Evolutionary conservation across 1,139 yeast genomes (phyloP).

Genomic region (Debaryomyces udenii): DNA sequence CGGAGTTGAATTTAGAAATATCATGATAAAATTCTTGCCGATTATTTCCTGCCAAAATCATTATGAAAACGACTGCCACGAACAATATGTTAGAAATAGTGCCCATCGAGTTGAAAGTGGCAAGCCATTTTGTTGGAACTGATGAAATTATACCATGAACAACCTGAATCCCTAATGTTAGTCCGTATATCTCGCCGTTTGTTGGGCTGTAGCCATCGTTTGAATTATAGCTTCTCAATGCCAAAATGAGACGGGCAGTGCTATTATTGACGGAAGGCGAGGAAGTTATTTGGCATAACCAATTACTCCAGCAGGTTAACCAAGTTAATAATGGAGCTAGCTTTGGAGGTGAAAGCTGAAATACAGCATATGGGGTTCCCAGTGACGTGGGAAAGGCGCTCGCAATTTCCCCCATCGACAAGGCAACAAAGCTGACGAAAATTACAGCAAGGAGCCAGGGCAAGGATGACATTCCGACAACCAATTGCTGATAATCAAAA

Average conservation of each 20-base stretch:
- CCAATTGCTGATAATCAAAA: constrained; percentile 55
- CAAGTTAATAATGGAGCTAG: constrained; percentile 59
- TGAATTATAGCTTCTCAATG: constrained; percentile 46
- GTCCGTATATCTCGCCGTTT: constrained; percentile 52
- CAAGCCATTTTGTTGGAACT: constrained; percentile 58
- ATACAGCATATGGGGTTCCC: constrained; percentile 53
- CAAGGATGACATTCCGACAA: constrained; percentile 54
- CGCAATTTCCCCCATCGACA: constrained; percentile 50
- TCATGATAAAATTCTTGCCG: constrained; percentile 32
- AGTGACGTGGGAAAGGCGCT: constrained; percentile 51
- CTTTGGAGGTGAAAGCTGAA: constrained; percentile 56
- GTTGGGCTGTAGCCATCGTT: constrained; percentile 41
- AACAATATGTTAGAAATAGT: constrained; percentile 55
- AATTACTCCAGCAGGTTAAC: constrained; percentile 62
- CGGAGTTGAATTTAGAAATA: constrained; percentile 52
- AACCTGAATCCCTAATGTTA: constrained; percentile 55
- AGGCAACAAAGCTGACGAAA: constrained; percentile 54
- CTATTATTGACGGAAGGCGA: constrained; percentile 68
- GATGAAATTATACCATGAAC: constrained; percentile 54
- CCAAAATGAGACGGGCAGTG: constrained; percentile 62
- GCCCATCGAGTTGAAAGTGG: constrained; percentile 56
- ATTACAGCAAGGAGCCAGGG: constrained; percentile 57
- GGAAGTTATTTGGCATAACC: constrained; percentile 44
- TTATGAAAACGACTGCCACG: constrained; percentile 55
- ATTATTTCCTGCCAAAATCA: constrained; percentile 58